Base-by-base conservation (phyloP, 2,329 filamentous ascomycete species). In the Periconia macrospinosa region DNA sequence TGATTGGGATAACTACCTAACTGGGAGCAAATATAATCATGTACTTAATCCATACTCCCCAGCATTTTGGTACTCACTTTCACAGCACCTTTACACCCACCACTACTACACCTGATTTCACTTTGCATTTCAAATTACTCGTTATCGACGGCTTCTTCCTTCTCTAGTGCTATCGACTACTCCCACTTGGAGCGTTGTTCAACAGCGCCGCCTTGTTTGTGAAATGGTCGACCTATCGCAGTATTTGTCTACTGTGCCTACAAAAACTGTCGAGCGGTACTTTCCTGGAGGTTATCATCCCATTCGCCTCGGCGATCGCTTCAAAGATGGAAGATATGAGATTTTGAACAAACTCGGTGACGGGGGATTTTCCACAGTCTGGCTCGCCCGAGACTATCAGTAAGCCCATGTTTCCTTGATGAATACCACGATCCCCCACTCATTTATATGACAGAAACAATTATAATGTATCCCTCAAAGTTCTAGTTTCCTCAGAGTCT, bases 341-440 rank as follows among this genome's bases (percentile, higher is more conserved):
- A 45, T 62, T 27, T n/a, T 62, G 10, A 50, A 51, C 23, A 63
- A 63, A 41, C 47, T 62, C 9, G 60, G 60, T 1, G 62, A 41
- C n/a, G 59, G 59, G 11, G 15, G 17, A 2, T 55, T 45, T 35
- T 58, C 59, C 3, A 62, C 60, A 1, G 55, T 60, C 13, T 62
- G 59, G 60, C 49, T 60, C 7, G 50, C 51, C 33, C 6, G 41
- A 42, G 43, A 45, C 43, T 18, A 45, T 30, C 10, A 45, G 18
- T 45, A 45, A 8, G 20, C n/a, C n/a, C 13, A 27, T 27, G 7
- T 7, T 13, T 45, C 43, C 23, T 30, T n/a, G 3, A 11, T 14
- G 23, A 27, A 27, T 18, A 20, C 2, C 3, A 45, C 8, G 43
- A 19, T 2, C 8, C 8, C 11, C 15, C 5, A 18, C 41, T 45